Base-by-base conservation (phyloP, 1,139 yeast genomes). In the Zygosaccharomyces pseudobailii region DNA sequence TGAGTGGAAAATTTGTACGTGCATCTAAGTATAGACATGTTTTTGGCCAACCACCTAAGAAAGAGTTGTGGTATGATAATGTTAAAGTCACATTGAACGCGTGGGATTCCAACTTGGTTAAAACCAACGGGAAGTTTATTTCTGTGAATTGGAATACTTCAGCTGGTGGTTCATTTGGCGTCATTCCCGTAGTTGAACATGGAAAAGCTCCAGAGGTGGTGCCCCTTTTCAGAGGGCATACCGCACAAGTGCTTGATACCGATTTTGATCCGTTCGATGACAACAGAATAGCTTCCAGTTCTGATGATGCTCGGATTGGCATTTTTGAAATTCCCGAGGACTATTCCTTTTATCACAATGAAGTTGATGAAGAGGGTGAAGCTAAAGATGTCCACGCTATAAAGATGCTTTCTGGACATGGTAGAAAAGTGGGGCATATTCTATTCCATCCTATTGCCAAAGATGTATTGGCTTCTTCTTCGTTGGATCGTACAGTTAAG, bases 121-220 rank as follows among this genome's bases (percentile, higher is more conserved):
- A 87, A 69, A 78, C 81, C 54, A 92, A 92, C 65, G 94, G 96
- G 30, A 84, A 85, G 67, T 92, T 80, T 62, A 70, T 92, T 35
- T 77, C 96, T 0, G 86, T 88, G 52, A 89, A 88, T 67, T 89
- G 96, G 96, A 89, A 87, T 52, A 76, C 97, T 20, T 84, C 95
- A 6, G 97, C 97, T 38, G 97, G 97, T 53, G 98, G 98, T 46
- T 94, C 97, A 0, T 90, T 92, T 73, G 96, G 96, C 1, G 85
- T 92, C 13, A 82, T 92, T 48, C 98, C 98, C 2, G 72, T 87
- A 27, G 63, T 67, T 7, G 97, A 90, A 67, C 84, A 80, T 19
- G 97, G 97, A n/a, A 92, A 89, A 67, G 83, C 92, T 7, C 97
- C 97, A 5, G 98, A 92, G 60, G 80, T 85, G 51, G 92, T 89